Percentiles rank a stretch among this genome's conserved stretches.
Evolutionary conservation across 108 stramenopile species (phyloP).

Genomic region (Fragilaria crotonensis): DNA sequence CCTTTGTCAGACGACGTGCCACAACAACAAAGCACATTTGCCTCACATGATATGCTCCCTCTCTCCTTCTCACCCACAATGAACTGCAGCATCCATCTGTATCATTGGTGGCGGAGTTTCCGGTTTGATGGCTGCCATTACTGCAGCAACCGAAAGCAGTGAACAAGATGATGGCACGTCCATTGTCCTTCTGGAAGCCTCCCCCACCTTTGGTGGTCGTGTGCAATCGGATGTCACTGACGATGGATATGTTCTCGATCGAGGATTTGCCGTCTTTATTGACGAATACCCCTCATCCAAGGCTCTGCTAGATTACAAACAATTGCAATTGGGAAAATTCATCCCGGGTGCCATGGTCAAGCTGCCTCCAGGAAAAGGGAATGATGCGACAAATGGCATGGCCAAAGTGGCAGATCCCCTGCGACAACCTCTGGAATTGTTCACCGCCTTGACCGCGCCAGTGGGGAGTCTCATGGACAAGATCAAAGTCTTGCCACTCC

Average conservation of each 20-base stretch:
- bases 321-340: constrained; percentile 51
- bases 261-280: constrained; percentile 86
- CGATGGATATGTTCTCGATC: constrained; percentile 74
- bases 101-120: constrained; percentile 73
- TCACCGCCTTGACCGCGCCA: constrained; percentile 48
- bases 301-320: constrained; percentile 54
- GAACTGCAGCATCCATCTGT: constrained; percentile 26
- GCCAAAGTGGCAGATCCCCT: constrained; percentile 72
- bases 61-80: too few relatives aligned
- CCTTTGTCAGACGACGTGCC: too few relatives aligned
- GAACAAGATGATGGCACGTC: not conserved
- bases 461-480: constrained; percentile 67
- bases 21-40: too few relatives aligned
- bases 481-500: constrained; percentile 44
- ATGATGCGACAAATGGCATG: constrained; percentile 8
- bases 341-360: constrained; percentile 77
- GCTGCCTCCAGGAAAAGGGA: constrained; percentile 5
- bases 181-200: constrained; percentile 52
- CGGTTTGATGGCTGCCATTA: constrained; percentile 66
- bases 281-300: constrained; percentile 71
- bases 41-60: too few relatives aligned
- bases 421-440: constrained; percentile 43
- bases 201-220: constrained; percentile 59
- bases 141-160: constrained; percentile 26
- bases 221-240: constrained; percentile 55